Base-by-base conservation (phyloP, 768 basidiomycete genomes). In the Leccinum pellstonianum region DNA sequence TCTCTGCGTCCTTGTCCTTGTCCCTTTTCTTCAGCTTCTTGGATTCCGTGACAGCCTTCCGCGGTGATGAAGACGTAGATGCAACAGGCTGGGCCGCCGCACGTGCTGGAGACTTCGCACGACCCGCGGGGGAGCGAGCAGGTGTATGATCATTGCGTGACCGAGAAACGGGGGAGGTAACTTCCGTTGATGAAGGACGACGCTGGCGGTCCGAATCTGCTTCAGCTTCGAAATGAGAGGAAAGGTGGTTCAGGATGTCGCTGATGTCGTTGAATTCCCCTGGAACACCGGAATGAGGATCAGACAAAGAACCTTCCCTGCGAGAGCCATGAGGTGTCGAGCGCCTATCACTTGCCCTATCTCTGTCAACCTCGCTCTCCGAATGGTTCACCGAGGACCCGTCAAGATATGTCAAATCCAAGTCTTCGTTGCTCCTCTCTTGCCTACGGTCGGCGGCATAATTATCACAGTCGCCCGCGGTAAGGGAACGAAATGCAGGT, bases 401-500 rank as follows among this genome's bases (percentile, higher is more conserved):
- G 80, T 81, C 61, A 77, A 79, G 68, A 54, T 85, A 85, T 12
- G 85, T 68, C 67, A 85, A 80, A 68, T 85, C 83, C 54, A 83
- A 75, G 51, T 79, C 82, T 67, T 85, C 82, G 17, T 80, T 61
- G 68, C 72, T 66, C 71, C 77, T 64, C 72, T 78, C 62, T 70
- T 52, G 70, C n/a, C 55, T 21, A 19, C 56, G 63, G 33, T 69
- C 68, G 9, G 61, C 27, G 47, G 54, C 47, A 60, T 68, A 75
- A 14, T 55, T 55, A 48, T 70, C 68, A 17, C 52, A 56, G 46
- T 73, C 72, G 50, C 77, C 81, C 38, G 85, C 83, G 17, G 87
- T 90, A 17, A 91, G 82, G 14, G 87, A 90, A 71, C 91, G 90
- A 68, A 91, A 91, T 2, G 89, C 85, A 52, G 90, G 88, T 0